These are phyloP conservation scores for Licmophora abbreviata DNA, from an alignment of 108 stramenopile genomes.

Conservation along the genomic window DNA sequence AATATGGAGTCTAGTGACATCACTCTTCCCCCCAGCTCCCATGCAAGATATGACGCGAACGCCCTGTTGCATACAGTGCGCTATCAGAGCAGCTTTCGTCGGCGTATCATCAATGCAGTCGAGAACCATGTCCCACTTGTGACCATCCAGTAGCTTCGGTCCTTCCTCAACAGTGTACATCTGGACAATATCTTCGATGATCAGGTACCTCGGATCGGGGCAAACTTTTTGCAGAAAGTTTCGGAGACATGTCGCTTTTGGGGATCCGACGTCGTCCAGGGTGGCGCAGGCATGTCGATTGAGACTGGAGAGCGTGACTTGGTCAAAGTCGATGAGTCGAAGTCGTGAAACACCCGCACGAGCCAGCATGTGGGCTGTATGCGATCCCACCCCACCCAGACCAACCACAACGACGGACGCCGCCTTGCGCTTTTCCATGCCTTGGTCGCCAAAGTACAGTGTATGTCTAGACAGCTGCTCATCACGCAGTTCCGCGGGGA, in stretches of 20 bases:
- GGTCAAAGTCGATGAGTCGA: slow-evolving; percentile 97
- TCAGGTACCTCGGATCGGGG: slow-evolving; percentile 32
- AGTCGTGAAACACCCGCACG: slow-evolving; percentile 82
- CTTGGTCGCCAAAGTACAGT: slow-evolving; percentile 84
- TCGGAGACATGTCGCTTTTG: slow-evolving; percentile 78
- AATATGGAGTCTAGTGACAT: slow-evolving; percentile 91
- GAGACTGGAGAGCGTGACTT: slow-evolving; percentile 92
- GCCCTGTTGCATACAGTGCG: slow-evolving; percentile 53
- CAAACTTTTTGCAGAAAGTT: slow-evolving; percentile 52
- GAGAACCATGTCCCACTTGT: slow-evolving; percentile 82
- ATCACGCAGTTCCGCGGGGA: slow-evolving; percentile 59
- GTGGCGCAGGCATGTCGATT: slow-evolving; percentile 98
- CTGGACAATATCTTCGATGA: slow-evolving; percentile 46
- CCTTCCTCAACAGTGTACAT: slow-evolving; percentile 74
- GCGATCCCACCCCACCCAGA: slow-evolving; percentile 95
- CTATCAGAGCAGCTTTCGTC: slow-evolving; percentile 90
- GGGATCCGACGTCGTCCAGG: slow-evolving; percentile 84
- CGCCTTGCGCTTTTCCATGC: slow-evolving; percentile 39
- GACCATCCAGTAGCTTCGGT: slow-evolving; percentile 36
- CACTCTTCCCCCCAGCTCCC: slow-evolving; percentile 96
- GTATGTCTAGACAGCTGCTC: slow-evolving; percentile 91
- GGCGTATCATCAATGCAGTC: slow-evolving; percentile 98
- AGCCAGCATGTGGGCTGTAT: slow-evolving; percentile 92
- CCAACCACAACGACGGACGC: slow-evolving; percentile 85
- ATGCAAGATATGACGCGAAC: slow-evolving; percentile 88